Evolutionary conservation across 2,329 filamentous ascomycete genomes (phyloP), one percentile per base, ranked within the genome.

Genomic region (Xylogone sp.): DNA sequence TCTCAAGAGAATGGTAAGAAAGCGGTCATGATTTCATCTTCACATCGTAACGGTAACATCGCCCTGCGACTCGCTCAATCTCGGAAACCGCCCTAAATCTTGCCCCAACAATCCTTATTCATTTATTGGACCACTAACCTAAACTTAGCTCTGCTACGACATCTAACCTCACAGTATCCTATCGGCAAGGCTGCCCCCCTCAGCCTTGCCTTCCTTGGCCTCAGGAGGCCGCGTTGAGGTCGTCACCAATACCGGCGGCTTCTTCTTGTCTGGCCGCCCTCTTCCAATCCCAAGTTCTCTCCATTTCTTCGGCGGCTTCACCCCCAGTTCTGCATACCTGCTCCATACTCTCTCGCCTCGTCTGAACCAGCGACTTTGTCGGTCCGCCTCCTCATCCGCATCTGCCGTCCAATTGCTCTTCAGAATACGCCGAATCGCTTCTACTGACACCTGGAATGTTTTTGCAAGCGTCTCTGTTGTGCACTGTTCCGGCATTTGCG

Each of bases 391-490:
- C 62, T 85, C 79, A 21, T 77, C 75, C 22, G 76, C 63, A 7
- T 66, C 74, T 3, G 88, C 84, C 61, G 71, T 70, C 86, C 89
- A 94, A 54, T 89, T 91, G 67, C 81, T 83, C 72, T 82, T 90
- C 55, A 99, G 73, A 48, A 99, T 96, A 31, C 94, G 82, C 10
- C 92, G 84, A 53, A 97, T 88, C 1, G 85, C 89, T 67, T 99
- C 94, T 2, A 88, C 77, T 1, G 90, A 91, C n/a, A 97, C 77
- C 67, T 91, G 78, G 70, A 97, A 99, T 60, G 90, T 83, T 1
- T 83, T 65, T 1, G 93, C 83, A 13, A 97, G 82, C 29, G 83
- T 78, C 16, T 78, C 69, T 1, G 88, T 95, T 3, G 86, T 88
- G 72, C 91, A 97, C 52, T 79, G 77, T 2, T 87, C 78, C 0